Evolutionary conservation across 768 basidiomycete genomes (phyloP), one percentile per base, ranked within the genome.

Genomic region (Cystofilobasidium capitatum): DNA sequence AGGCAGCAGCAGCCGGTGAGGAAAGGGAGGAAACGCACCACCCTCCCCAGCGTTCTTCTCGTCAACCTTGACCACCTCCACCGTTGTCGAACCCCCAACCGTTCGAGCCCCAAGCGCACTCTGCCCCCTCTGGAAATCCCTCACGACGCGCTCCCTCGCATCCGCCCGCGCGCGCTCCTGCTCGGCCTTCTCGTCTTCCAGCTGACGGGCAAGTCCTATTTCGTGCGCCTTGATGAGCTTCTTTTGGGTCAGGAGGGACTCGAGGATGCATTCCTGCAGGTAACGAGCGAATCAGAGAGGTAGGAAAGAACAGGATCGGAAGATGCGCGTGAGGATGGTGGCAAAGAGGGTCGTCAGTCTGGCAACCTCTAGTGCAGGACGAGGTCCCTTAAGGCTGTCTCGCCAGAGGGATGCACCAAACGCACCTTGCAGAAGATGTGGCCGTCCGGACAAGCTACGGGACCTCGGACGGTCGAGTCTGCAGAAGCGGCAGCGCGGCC

Each of bases 161-260:
- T 85, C 85, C 58, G 82, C 81, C 71, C 83, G 81, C 0, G 84
- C 89, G 36, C 81, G 79, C n/a, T 80, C 78, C 60, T 84, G 84
- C 77, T 94, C 90, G 58, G 83, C 84, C 72, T 89, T 88, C n/a
- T 85, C 87, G 70, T 92, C 88, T 63, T 80, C 82, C 75, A 83
- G 86, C 74, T 91, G 79, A 0, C 81, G 80, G 66, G 88, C 88
- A 36, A 98, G 79, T 65, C 84, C 83, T 20, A 82, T 83, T 75
- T 92, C 90, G 77, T 96, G 90, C n/a, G 83, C 81, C 77, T 94
- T 92, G 71, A 98, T 92, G 70, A 89, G 88, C 71, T 87, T 88
- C 78, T 91, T 93, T 81, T 98, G 96, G 33, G 72, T 70, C 22
- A 78, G 71, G 14, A 78, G 83, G 74, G 93, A 89, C 1, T 87